phyloP scores from a whole-genome alignment of 257 asterid species.

The Solanum chiquidenum region DNA sequence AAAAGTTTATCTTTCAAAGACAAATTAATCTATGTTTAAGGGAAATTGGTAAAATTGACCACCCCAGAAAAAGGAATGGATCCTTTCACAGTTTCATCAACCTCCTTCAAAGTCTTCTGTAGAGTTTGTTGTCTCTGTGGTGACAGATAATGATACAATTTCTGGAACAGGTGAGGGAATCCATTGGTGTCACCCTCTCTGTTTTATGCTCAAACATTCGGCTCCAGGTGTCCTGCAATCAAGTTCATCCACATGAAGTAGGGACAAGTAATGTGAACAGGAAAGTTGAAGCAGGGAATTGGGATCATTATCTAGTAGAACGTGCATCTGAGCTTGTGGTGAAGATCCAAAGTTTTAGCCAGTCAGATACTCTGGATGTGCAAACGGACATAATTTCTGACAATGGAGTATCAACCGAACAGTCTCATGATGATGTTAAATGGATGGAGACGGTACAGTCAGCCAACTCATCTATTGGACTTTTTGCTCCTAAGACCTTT shows the following conservation, averaged over 20 bases:
- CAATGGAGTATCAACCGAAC: slow-evolving; percentile 40
- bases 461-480: slow-evolving; percentile 1
- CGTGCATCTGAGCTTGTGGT: slow-evolving; percentile 65
- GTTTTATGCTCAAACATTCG: slow-evolving; percentile 89
- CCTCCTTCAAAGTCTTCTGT: neutral
- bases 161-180: slow-evolving; percentile 81
- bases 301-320: slow-evolving; percentile 59
- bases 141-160: slow-evolving; percentile 5
- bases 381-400: slow-evolving; percentile 27
- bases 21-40: neutral
- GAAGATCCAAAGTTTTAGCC: slow-evolving; percentile 54
- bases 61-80: neutral
- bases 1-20: neutral
- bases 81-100: neutral
- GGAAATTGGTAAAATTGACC: neutral
- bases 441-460: slow-evolving; percentile 98
- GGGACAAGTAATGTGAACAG: slow-evolving; percentile 16
- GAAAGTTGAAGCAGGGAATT: slow-evolving; percentile 24
- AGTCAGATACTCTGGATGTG: slow-evolving; percentile 43
- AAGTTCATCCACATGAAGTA: slow-evolving; percentile 24
- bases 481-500: neutral
- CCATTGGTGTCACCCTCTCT: slow-evolving; percentile 83
- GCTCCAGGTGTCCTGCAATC: slow-evolving; percentile 41
- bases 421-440: slow-evolving; percentile 69
- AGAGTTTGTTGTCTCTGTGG: neutral